Base-by-base conservation (phyloP, 2,329 filamentous ascomycete genomes). In the Remersonia thermophila region DNA sequence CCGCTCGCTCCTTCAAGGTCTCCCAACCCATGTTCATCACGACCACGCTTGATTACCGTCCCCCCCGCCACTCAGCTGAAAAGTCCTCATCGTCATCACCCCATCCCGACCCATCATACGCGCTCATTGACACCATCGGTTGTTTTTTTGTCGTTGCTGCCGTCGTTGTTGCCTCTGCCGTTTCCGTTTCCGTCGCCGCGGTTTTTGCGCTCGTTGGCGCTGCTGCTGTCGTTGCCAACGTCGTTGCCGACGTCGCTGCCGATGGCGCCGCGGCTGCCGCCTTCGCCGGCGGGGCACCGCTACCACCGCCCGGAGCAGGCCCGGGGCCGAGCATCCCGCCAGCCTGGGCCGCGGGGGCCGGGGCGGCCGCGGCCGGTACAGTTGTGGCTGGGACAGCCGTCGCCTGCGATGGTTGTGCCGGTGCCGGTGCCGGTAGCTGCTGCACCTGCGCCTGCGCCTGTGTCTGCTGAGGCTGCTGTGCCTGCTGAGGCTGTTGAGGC, bases 91-190 rank as follows among this genome's bases (percentile, higher is more conserved):
- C 40, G 17, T 43, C 42, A 32, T 49, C 47, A 4, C 48, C 48
- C 47, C 45, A 50, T 9, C 48, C 47, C 14, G 44, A 42, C 7
- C 48, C 48, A 36, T 50, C 48, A 35, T 49, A 49, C 8, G 37
- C 13, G 10, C 18, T 26, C 14, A 14, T 37, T n/a, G n/a, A n/a
- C 27, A 5, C 39, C 41, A 40, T 44, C 44, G 15, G 16, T 33
- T 8, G 37, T 28, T 33, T 37, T 10, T 33, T 25, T 12, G 30
- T 28, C 10, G 33, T 16, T 4, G 27, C n/a, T 13, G 36, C 25
- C 17, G 26, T 17, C 12, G 35, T 32, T n/a, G 38, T 34, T 16
- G 10, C 12, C 15, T 26, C 23, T n/a, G n/a, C n/a, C n/a, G n/a
- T n/a, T n/a, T n/a, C n/a, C n/a, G n/a, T n/a, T n/a, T n/a, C n/a